Evolutionary conservation across 2,329 filamentous ascomycete species (phyloP).

Genomic region (Aspergillus oerlinghausenensis): DNA sequence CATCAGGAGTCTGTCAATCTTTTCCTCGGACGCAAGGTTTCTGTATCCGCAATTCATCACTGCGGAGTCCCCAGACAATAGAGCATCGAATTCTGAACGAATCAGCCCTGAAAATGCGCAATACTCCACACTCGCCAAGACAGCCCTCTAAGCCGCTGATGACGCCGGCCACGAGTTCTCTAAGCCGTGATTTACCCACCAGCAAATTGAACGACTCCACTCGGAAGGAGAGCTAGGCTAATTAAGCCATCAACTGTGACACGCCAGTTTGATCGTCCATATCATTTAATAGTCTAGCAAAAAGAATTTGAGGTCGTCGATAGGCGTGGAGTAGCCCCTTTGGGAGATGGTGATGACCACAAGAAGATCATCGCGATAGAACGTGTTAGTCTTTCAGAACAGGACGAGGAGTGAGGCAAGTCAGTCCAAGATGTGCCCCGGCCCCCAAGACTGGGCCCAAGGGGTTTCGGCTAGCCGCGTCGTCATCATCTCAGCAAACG

Average conservation of each 20-base stretch:
- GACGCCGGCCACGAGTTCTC: not conserved
- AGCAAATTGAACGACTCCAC: not conserved
- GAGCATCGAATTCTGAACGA: not conserved
- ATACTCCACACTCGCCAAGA: conserved; percentile 7
- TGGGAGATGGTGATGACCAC: too few relatives aligned
- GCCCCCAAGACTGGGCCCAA: not conserved
- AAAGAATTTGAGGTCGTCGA: too few relatives aligned
- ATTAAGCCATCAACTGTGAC: too few relatives aligned
- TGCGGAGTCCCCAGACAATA: not conserved
- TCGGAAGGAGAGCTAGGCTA: not conserved
- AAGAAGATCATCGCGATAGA: too few relatives aligned
- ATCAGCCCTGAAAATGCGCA: not conserved
- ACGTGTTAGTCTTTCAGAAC: not conserved
- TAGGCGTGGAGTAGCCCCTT: not conserved
- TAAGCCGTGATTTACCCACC: not conserved
- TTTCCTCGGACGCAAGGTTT: not conserved
- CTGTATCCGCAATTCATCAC: not conserved
- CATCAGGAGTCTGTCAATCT: not conserved
- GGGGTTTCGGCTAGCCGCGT: not conserved
- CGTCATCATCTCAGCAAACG: not conserved
- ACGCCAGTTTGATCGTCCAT: not conserved
- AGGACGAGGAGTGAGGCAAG: not conserved
- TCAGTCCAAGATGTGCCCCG: too few relatives aligned
- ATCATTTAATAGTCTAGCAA: not conserved
- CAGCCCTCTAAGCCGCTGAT: not conserved